Evolutionary conservation across 352 stramenopile species (phyloP).

Genomic region (Phytophthora crassamura): DNA sequence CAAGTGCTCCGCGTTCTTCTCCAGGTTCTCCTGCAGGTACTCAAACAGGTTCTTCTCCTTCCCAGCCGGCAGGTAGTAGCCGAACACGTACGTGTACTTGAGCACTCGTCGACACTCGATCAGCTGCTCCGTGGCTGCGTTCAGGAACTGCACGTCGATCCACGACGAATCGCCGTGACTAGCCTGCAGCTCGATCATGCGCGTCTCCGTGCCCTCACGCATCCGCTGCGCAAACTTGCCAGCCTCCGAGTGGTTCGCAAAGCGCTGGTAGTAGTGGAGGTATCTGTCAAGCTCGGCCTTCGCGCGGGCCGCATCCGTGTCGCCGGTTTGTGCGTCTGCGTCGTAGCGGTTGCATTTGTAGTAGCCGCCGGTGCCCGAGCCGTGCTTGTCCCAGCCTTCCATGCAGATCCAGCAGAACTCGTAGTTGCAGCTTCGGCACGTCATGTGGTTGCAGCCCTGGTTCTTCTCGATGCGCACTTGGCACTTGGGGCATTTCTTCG

Average conservation of each 20-base stretch:
- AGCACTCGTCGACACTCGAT: constrained; percentile 98
- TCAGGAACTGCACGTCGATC: constrained; percentile 99
- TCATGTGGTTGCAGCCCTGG: constrained; percentile 99
- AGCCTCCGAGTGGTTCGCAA: constrained; percentile 95
- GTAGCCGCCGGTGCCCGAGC: constrained; percentile 96
- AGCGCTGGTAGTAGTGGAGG: constrained; percentile 99
- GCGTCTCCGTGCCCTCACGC: constrained; percentile 93
- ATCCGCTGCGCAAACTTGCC: constrained; percentile 98
- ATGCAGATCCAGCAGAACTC: constrained; percentile 99
- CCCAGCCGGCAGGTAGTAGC: constrained; percentile 92
- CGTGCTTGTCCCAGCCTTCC: constrained; percentile 96
- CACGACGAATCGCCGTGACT: constrained; percentile 91
- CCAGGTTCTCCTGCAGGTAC: constrained; percentile 94
- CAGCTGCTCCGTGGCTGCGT: constrained; percentile 95
- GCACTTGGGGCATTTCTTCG: constrained; percentile 99
- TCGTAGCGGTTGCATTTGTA: constrained; percentile 99
- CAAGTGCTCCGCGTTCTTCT: constrained; percentile 94
- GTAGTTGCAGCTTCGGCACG: constrained; percentile 91
- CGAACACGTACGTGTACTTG: constrained; percentile 98
- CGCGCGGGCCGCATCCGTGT: constrained; percentile 91
- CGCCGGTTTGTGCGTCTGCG: constrained; percentile 45
- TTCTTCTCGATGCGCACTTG: constrained; percentile 99
- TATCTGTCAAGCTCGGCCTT: constrained; percentile 99
- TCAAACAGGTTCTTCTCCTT: constrained; percentile 96
- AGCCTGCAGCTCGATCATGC: constrained; percentile 97